These are phyloP conservation scores for Chiua virens DNA, from an alignment of 768 basidiomycete species.

Conservation along the genomic window DNA sequence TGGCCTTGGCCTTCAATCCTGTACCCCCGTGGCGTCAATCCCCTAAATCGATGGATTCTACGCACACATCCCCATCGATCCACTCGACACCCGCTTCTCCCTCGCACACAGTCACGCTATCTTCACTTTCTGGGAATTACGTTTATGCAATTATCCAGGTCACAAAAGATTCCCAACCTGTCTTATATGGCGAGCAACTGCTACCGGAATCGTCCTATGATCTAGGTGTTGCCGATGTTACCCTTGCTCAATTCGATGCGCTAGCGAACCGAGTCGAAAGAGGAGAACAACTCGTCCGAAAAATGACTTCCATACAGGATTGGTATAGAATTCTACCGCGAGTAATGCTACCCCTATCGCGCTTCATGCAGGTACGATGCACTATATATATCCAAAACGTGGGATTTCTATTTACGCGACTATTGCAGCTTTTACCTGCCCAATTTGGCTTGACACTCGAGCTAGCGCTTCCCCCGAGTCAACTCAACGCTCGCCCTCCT, in stretches of 20 bases:
- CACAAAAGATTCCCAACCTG: constrained; percentile 88
- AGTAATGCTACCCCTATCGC: constrained; percentile 71
- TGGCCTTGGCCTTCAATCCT: constrained; percentile 16
- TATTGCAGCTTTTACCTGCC: constrained; percentile 53
- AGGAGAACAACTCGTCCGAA: constrained; percentile 36
- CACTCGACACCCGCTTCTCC: constrained; percentile 48
- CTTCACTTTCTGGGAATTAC: constrained; percentile 89
- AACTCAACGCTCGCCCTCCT: constrained; percentile 49
- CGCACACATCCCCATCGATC: constrained; percentile 71
- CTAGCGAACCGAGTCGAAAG: constrained; percentile 57
- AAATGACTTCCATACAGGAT: constrained; percentile 34
- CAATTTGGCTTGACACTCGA: constrained; percentile 80
- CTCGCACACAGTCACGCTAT: constrained; percentile 71
- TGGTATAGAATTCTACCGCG: constrained; percentile 48
- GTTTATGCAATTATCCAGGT: constrained; percentile 87
- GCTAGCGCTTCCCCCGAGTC: constrained; percentile 60
- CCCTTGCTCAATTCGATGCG: constrained; percentile 72
- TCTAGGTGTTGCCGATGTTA: constrained; percentile 82
- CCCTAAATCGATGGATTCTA: constrained; percentile 45
- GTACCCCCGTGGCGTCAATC: constrained; percentile 37
- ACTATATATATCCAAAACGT: constrained; percentile 1
- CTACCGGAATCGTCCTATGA: constrained; percentile 75
- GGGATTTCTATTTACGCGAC: constrained; percentile 8
- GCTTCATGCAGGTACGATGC: constrained; percentile 66
- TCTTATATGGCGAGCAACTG: constrained; percentile 73